Conservation (phyloP, 176 grass and related monocot genomes). For the Metroxylon sagu region DNA sequence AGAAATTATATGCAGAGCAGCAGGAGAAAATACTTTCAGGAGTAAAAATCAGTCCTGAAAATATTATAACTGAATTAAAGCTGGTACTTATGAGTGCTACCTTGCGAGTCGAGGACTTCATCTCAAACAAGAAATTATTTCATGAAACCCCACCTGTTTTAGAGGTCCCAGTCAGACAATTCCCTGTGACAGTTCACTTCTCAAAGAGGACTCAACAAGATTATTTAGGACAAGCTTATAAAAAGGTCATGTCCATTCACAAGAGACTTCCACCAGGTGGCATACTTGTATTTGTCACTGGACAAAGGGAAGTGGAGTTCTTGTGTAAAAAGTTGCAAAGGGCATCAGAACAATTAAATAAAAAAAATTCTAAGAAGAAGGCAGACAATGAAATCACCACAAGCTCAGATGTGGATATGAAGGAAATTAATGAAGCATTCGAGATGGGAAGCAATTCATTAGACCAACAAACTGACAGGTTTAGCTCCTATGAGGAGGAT, state of each 20-base stretch:
- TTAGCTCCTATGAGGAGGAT: conserved; percentile 47
- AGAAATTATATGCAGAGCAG: conserved; percentile 55
- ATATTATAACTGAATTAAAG: conserved; percentile 65
- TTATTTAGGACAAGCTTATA: conserved; percentile 88
- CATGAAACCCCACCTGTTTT: conserved; percentile 57
- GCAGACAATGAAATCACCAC: conserved; percentile 6
- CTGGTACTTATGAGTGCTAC: conserved; percentile 98
- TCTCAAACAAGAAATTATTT: conserved; percentile 84
- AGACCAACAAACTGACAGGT: conserved; percentile 52
- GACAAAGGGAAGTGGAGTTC: conserved; percentile 87
- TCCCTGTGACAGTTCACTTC: conserved; percentile 79
- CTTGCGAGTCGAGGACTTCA: conserved; percentile 76
- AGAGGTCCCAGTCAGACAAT: conserved; percentile 75
- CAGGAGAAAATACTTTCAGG: conserved; percentile 50
- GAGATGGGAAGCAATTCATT: conserved; percentile 47
- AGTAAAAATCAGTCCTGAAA: conserved; percentile 35
- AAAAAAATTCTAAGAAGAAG: conserved; percentile 33
- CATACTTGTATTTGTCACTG: conserved; percentile 95
- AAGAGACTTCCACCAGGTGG: conserved; percentile 81
- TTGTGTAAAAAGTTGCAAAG: conserved; percentile 69
- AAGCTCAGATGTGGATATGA: conserved; percentile 49
- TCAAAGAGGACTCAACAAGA: conserved; percentile 75
- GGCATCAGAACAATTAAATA: conserved; percentile 30
- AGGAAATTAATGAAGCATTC: conserved; percentile 89
- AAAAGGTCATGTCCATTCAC: conserved; percentile 83